Conservation (phyloP, 345 rosid species). For the Bruguiera sexangula region DNA sequence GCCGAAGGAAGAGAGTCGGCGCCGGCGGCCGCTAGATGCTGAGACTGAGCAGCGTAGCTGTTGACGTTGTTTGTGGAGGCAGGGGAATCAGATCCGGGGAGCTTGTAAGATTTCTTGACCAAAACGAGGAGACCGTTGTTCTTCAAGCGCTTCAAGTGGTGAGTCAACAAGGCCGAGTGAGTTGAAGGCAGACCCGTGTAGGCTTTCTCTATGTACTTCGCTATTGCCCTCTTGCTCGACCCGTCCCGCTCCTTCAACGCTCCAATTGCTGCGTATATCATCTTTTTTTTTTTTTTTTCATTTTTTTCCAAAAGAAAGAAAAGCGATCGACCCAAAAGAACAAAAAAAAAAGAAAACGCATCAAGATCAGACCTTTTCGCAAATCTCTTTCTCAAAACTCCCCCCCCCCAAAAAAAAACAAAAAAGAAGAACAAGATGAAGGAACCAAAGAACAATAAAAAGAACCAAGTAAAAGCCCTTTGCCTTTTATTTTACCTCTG, state of each 20-base stretch:
- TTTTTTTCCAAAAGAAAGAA: too few species aligned
- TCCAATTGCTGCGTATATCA: constrained; percentile 68
- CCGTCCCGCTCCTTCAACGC: constrained; percentile 67
- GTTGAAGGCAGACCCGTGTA: constrained; percentile 45
- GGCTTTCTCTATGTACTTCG: constrained; percentile 52
- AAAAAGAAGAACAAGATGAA: background rate
- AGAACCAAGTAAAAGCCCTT: too few species aligned
- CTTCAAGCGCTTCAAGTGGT: constrained; percentile 57
- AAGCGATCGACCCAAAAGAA: background rate
- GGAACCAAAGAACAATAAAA: background rate
- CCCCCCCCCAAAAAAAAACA: background rate
- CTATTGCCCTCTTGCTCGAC: constrained; percentile 75
- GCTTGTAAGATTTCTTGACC: constrained; percentile 62
- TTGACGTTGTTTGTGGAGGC: background rate
- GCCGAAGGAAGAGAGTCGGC: constrained; percentile 25
- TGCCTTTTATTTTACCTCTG: constrained; percentile 18
- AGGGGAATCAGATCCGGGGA: constrained; percentile 44
- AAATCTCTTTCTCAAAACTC: background rate
- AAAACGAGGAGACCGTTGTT: constrained; percentile 46
- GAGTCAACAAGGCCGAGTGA: constrained; percentile 54
- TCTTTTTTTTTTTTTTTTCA: constrained; percentile 31
- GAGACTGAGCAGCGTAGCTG: background rate
- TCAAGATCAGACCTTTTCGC: background rate
- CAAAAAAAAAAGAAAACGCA: background rate
- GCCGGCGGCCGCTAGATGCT: constrained; percentile 3